Percentiles rank a stretch among this genome's conserved stretches.
Evolutionary conservation across 2,329 filamentous ascomycete species (phyloP).

Genomic region (Exophiala oligosperma): DNA sequence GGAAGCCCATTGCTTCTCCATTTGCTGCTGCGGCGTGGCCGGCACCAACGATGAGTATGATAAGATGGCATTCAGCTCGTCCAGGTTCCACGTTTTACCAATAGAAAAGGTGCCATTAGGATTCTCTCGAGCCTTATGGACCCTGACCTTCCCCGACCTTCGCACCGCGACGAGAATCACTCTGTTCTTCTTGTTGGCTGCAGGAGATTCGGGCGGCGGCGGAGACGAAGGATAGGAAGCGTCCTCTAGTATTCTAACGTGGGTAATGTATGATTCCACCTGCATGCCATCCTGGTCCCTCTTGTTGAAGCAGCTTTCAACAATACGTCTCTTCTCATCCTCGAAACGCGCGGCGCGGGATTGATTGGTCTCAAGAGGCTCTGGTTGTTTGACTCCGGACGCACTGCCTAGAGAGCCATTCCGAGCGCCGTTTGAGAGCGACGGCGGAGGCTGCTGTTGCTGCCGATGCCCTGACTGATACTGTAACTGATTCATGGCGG

Average conservation of each 20-base stretch:
- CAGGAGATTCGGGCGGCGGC: constrained; percentile 73
- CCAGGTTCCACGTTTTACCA: constrained; percentile 96
- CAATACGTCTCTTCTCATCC: constrained; percentile 92
- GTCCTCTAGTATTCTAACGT: constrained; percentile 89
- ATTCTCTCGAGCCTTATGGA: constrained; percentile 98
- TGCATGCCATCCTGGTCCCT: constrained; percentile 81
- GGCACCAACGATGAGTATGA: constrained; percentile 69
- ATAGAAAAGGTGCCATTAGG: constrained; percentile 92
- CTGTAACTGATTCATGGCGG: constrained; percentile 23
- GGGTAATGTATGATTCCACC: constrained; percentile 94
- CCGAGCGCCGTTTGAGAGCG: constrained; percentile 13
- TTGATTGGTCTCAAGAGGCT: constrained; percentile 23
- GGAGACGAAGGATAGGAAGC: constrained; percentile 78
- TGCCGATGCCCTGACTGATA: constrained; percentile 17
- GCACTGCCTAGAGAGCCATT: constrained; percentile 11
- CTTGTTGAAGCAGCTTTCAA: constrained; percentile 92
- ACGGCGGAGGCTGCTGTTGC: constrained; percentile 2
- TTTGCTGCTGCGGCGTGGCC: constrained; percentile 59
- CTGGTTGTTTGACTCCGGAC: constrained; percentile 2
- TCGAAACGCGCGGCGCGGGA: constrained; percentile 81
- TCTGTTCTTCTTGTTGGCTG: constrained; percentile 79
- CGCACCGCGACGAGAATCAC: constrained; percentile 92
- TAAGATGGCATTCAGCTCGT: constrained; percentile 81
- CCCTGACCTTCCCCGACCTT: constrained; percentile 85
- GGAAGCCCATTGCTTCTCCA: constrained; percentile 73